Evolutionary conservation across 139 green algal species (phyloP).

Genomic region (Nannochloris sp.): DNA sequence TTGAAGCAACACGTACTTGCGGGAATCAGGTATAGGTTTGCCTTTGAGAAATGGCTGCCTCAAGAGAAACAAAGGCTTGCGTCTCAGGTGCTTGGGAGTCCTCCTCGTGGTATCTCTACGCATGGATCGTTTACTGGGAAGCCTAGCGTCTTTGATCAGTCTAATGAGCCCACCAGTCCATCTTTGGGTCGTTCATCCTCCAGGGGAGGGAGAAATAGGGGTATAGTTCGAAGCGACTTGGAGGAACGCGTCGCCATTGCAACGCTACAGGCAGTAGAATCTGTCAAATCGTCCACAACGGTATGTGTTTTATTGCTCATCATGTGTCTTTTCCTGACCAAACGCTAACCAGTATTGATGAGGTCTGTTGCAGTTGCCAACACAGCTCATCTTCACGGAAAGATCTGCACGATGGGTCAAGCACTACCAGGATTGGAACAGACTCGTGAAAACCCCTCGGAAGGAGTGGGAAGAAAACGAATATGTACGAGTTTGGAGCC

Average conservation of each 20-base stretch:
- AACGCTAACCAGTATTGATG: not conserved
- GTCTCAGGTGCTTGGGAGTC: not conserved
- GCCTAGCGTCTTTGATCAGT: not conserved
- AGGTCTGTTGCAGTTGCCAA: constrained; percentile 12
- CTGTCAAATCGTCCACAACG: constrained; percentile 46
- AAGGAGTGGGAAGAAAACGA: constrained; percentile 32
- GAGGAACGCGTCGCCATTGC: constrained; percentile 66
- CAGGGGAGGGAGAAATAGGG: constrained; percentile 2
- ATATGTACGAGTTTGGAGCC: constrained; percentile 49
- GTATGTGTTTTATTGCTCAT: constrained; percentile 14
- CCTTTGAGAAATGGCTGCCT: constrained; percentile 10
- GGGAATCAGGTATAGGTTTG: not conserved
- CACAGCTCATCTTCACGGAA: constrained; percentile 2
- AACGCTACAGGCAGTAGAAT: constrained; percentile 55
- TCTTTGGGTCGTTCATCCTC: not conserved
- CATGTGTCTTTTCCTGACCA: not conserved
- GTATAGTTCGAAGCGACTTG: constrained; percentile 35
- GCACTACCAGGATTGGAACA: constrained; percentile 36
- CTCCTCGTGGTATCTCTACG: not conserved
- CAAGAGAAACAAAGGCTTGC: not conserved
- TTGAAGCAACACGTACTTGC: constrained; percentile 1
- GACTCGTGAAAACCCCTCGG: constrained; percentile 48
- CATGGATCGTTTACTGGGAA: not conserved
- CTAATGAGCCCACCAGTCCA: constrained; percentile 3
- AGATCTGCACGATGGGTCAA: constrained; percentile 31